Base-by-base conservation (phyloP, 345 rosid species). In the Mallotus nudiflorus region DNA sequence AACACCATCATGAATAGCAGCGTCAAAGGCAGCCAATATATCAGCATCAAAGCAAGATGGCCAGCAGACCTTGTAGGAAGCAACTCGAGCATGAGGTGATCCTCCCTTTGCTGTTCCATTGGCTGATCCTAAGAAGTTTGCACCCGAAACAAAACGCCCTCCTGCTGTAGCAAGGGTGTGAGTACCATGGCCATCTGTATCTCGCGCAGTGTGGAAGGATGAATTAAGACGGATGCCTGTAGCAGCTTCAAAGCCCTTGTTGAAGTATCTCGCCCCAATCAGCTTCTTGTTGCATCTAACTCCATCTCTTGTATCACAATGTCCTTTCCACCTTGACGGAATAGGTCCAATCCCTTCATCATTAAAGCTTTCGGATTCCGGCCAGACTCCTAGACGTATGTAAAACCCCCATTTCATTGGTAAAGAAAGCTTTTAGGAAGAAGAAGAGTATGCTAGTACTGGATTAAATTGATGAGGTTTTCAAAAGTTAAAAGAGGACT, bases 191-290 rank as follows among this genome's bases (percentile, higher is more conserved):
- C 78, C 74, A 44, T 62, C 22, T 22, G 19, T 45, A 33, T 69
- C 74, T 35, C 78, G 24, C 5, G 70, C 70, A 2, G 70, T 62
- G 53, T 68, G 5, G 15, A 20, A 9, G 20, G 72, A 9, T 40
- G 68, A 25, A 44, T 63, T 27, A 9, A 46, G 51, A 1, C 20
- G 49, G 1, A 1, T 19, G 33, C 63, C 65, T 46, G 8, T 6
- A 2, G 52, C 52, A 1, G 73, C 73, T 35, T 44, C 44, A 14
- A 28, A 42, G 13, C 73, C 73, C 33, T 74, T 74, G 73, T 62
- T 74, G 64, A 74, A 74, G 20, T 40, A 68, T 24, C 68, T 74
- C 53, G 78, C 78, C 31, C 78, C 78, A 7, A 74, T 68, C 31
- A 74, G 22, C 44, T 74, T 68, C 72, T 51, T 58, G 42, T 76